A percentile compares a stretch with the other conserved stretches of the same genome.
These are phyloP conservation scores for Henningerozyma blattae DNA, from an alignment of 805 yeast species.

Conservation along the genomic window DNA sequence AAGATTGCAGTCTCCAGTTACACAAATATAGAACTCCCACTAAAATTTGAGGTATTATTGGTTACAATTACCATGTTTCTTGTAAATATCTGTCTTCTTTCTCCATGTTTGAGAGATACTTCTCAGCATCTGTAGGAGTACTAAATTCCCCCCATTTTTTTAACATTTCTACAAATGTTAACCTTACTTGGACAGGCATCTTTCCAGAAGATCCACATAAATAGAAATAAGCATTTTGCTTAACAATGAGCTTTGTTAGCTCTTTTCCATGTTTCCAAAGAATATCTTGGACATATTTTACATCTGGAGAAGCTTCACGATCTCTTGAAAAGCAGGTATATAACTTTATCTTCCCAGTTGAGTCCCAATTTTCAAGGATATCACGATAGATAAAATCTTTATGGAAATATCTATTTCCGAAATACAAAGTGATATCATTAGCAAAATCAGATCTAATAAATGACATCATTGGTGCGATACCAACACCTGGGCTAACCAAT, in stretches of 20 bases:
- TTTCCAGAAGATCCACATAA: constrained; percentile 90
- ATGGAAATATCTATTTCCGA: constrained; percentile 56
- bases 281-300: constrained; percentile 70
- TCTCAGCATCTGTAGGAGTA: constrained; percentile 34
- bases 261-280: constrained; percentile 38
- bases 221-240: constrained; percentile 50
- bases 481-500: constrained; percentile 89
- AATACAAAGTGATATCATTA: constrained; percentile 39
- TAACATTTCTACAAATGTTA: constrained; percentile 61
- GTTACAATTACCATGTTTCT: constrained; percentile 81
- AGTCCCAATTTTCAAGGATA: constrained; percentile 33
- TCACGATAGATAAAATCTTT: constrained; percentile 61
- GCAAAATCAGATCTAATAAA: constrained; percentile 35
- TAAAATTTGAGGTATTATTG: no score
- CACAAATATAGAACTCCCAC: no score
- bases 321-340: constrained; percentile 41
- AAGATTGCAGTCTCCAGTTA: no score
- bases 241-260: constrained; percentile 41
- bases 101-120: constrained; percentile 49
- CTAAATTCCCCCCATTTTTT: constrained; percentile 30
- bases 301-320: constrained; percentile 24
- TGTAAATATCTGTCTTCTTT: constrained; percentile 57
- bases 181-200: constrained; percentile 82
- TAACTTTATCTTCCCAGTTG: constrained; percentile 27
- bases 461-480: constrained; percentile 85